Base-by-base conservation (phyloP, 2,329 filamentous ascomycete species). In the Diaporthe citri region DNA sequence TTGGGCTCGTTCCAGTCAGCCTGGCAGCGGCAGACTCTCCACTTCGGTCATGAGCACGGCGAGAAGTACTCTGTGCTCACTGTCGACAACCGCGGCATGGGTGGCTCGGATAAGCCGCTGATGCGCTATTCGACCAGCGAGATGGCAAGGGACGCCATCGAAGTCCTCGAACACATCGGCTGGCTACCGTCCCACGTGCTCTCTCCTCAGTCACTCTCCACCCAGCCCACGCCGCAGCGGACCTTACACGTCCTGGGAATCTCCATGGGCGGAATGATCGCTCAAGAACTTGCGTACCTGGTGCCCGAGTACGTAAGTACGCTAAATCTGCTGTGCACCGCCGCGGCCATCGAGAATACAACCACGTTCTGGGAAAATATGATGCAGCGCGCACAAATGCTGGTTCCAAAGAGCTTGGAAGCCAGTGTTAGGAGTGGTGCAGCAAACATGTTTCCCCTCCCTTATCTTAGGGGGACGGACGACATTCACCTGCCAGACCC, bases 191-290 rank as follows among this genome's bases (percentile, higher is more conserved):
- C 13, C 36, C 71, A 28, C 41, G 71, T 13, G 3, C 55, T 41
- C 39, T 82, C 57, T 41, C 66, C 73, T 3, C 72, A 12, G 81
- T 75, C 64, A 22, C 28, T 39, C 1, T 43, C 64, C 17, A 10
- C 39, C 22, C 25, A 7, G 83, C 72, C 77, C 8, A 20, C 20
- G 59, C 60, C n/a, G 34, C 28, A 55, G 39, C 88, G 81, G 79
- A 87, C 79, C 84, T 88, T 86, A 82, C 92, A 98, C 84, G 82
- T 97, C 71, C 87, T 94, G 46, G 95, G 95, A 73, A 91, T 96
- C 77, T 95, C 93, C 75, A 94, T 97, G 89, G 95, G 95, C 77
- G 95, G 95, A 80, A 97, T 98, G 95, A 96, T 98, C 79, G 91
- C 94, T 3, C 95, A 97, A 83, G 95, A 98, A 84, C 81, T 98